Evolutionary conservation across 2,329 filamentous ascomycete genomes (phyloP), one percentile per base, ranked within the genome.

Genomic region (Claviceps africana): DNA sequence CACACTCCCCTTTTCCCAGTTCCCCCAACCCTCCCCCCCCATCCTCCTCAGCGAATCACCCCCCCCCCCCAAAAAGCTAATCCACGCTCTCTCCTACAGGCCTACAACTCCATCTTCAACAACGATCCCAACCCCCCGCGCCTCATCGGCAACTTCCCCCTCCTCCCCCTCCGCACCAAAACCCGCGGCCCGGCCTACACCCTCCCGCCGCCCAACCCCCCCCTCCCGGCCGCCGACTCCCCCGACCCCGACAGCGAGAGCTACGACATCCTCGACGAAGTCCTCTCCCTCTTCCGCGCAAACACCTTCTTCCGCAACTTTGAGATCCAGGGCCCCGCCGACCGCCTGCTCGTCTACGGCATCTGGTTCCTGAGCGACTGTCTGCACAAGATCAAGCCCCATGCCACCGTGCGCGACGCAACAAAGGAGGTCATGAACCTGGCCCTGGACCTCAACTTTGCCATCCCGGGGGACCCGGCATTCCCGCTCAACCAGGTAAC

Each of bases 221-320:
- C 76, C 44, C 76, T 88, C 51, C 70, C 78, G 37, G 73, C 81
- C 56, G 62, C 73, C 67, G 78, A 82, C 69, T 81, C 74, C 61
- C 84, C 75, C 61, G 88, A 96, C 67, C 85, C 89, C 48, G 88
- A 93, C 68, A 84, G 82, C 69, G 88, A 95, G 69, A 90, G 86
- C 64, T 97, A 97, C 76, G 93, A 98, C 73, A 87, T 93, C 56
- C 79, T 97, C 52, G 93, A 98, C 72, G 93, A 98, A 75, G 83
- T 94, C 50, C 79, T 98, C 52, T 79, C 84, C 13, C 80, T 97
- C 48, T 98, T 97, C 78, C 88, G 93, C 58, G 91, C 93, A 62
- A 97, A 98, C 75, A 96, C 91, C 55, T 91, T 98, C 71, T 98
- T 97, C 78, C 86, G 93, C 64, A 98, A 97, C 78, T 98, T 98